Percentiles rank a stretch among this genome's conserved stretches.
phyloP scores from a whole-genome alignment of 2,329 filamentous ascomycete species.

The Aspergillus udagawae region DNA sequence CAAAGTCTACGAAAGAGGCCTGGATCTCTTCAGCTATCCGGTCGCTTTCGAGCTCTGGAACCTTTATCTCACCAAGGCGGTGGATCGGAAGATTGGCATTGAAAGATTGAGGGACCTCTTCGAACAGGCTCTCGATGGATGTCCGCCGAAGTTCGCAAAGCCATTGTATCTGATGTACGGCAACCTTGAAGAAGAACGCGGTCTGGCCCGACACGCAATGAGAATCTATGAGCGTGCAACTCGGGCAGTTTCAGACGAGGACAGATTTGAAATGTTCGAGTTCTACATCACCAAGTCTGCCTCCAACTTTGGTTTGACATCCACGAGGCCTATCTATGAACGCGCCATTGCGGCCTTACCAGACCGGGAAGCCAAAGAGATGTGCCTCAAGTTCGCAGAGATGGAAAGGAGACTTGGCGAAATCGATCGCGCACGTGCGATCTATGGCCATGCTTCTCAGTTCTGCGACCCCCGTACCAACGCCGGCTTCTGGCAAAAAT shows the following conservation, averaged over 20 bases:
- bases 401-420: constrained; percentile 91
- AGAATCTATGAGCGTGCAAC: constrained; percentile 98
- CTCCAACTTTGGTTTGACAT: constrained; percentile 94
- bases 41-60: constrained; percentile 99
- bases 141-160: constrained; percentile 93
- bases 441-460: constrained; percentile 94
- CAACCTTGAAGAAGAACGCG: constrained; percentile 91
- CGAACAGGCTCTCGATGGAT: constrained; percentile 92
- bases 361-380: constrained; percentile 87
- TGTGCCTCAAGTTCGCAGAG: constrained; percentile 98
- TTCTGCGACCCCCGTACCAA: constrained; percentile 94
- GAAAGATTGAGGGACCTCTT: constrained; percentile 92
- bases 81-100: constrained; percentile 92
- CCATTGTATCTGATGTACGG: constrained; percentile 97
- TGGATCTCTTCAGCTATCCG: constrained; percentile 98
- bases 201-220: constrained; percentile 94
- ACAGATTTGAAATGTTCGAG: constrained; percentile 96
- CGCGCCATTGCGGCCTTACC: constrained; percentile 90
- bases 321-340: constrained; percentile 93
- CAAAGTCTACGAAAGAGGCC: constrained; percentile 92
- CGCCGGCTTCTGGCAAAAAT: constrained; percentile 88
- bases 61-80: constrained; percentile 92
- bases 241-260: constrained; percentile 88
- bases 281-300: constrained; percentile 99
- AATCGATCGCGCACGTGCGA: constrained; percentile 90